These are phyloP conservation scores for Cutaneotrichosporon curvatum DNA, from an alignment of 1,284 basidiomycete genomes.

Conservation along the genomic window DNA sequence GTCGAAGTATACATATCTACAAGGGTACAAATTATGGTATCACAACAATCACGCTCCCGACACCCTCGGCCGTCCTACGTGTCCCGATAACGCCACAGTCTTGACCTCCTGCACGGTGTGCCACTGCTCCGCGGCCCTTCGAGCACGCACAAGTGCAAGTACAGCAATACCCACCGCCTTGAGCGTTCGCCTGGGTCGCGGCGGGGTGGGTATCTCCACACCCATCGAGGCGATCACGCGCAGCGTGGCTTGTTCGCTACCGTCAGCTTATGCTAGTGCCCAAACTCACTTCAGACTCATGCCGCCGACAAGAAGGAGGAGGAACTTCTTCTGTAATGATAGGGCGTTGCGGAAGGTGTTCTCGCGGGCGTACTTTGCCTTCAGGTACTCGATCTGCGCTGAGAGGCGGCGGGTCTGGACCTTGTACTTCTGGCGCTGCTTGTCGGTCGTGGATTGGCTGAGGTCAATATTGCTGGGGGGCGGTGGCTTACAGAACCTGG, in stretches of 20 bases:
- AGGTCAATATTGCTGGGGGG: not conserved
- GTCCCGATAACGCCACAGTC: no score
- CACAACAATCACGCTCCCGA: not conserved
- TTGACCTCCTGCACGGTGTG: not conserved
- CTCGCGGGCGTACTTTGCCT: slow-evolving; percentile 84
- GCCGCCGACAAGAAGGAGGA: slow-evolving; percentile 44
- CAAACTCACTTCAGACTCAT: slow-evolving; percentile 64
- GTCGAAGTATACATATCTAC: no score
- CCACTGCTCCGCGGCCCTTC: slow-evolving; percentile 1
- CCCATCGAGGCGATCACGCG: slow-evolving; percentile 71
- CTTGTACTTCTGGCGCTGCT: slow-evolving; percentile 32
- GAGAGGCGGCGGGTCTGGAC: slow-evolving; percentile 31
- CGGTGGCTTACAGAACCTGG: slow-evolving; percentile 15
- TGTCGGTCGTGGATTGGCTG: not conserved
- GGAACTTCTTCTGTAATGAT: slow-evolving; percentile 77
- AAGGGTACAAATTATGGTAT: no score
- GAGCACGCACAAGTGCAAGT: slow-evolving; percentile 58
- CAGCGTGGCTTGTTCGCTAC: slow-evolving; percentile 68
- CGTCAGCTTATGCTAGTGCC: not conserved
- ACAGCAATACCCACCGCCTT: slow-evolving; percentile 58
- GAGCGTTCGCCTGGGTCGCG: slow-evolving; percentile 50
- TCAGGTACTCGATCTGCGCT: slow-evolving; percentile 74
- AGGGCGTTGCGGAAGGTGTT: slow-evolving; percentile 70
- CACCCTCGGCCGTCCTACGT: no score
- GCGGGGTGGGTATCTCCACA: slow-evolving; percentile 50